phyloP scores from a whole-genome alignment of 1,139 yeast genomes.

The Suhomyces choctaworum region DNA sequence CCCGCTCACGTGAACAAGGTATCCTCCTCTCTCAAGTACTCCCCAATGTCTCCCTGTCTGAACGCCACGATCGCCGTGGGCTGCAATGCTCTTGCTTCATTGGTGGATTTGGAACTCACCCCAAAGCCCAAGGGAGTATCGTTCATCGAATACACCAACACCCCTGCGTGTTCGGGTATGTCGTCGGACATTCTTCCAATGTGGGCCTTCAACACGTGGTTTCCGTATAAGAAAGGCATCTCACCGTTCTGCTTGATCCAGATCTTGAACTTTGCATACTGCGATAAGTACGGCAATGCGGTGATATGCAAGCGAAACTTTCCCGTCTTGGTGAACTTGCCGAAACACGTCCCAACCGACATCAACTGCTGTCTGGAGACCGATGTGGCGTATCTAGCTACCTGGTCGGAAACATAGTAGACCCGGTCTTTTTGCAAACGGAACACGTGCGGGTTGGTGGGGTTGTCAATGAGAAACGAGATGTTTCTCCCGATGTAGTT shows the following conservation, averaged over 20 bases:
- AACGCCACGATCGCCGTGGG: slow-evolving; percentile 95
- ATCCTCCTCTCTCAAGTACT: slow-evolving; percentile 96
- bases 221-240: slow-evolving; percentile 97
- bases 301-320: slow-evolving; percentile 94
- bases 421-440: slow-evolving; percentile 95
- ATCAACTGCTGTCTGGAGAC: slow-evolving; percentile 85
- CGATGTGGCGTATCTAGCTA: slow-evolving; percentile 86
- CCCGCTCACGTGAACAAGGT: slow-evolving; percentile 78
- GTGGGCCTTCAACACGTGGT: slow-evolving; percentile 95
- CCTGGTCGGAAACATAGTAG: slow-evolving; percentile 81
- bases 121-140: slow-evolving; percentile 97
- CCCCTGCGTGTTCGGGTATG: slow-evolving; percentile 97
- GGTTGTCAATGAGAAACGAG: slow-evolving; percentile 80
- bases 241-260: slow-evolving; percentile 98
- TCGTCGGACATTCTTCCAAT: slow-evolving; percentile 96
- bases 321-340: slow-evolving; percentile 96
- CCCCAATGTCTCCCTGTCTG: slow-evolving; percentile 98
- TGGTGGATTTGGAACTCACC: slow-evolving; percentile 89
- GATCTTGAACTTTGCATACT: slow-evolving; percentile 87
- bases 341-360: slow-evolving; percentile 92
- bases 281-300: slow-evolving; percentile 77
- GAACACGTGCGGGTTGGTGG: slow-evolving; percentile 91
- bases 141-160: slow-evolving; percentile 84
- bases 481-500: slow-evolving; percentile 95
- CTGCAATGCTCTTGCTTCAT: slow-evolving; percentile 81